Percentiles rank a stretch among this genome's conserved stretches.
phyloP scores from a whole-genome alignment of 805 yeast genomes.

The Grigorovia transvaalensis region DNA sequence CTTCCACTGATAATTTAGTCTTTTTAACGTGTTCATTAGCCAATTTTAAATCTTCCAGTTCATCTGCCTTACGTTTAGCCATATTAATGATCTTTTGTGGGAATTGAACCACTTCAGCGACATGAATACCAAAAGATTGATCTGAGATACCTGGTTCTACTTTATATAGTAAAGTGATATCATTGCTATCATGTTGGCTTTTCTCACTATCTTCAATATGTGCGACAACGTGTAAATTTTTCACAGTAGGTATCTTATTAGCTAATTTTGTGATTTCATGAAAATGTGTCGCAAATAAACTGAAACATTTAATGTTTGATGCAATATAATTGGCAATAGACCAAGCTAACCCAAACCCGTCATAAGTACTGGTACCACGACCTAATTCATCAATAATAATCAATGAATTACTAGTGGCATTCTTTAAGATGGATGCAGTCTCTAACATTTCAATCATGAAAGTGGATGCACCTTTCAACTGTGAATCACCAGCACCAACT shows the following conservation, averaged over 20 bases:
- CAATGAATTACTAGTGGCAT: slow-evolving; percentile 74
- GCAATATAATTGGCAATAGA: slow-evolving; percentile 84
- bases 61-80: slow-evolving; percentile 92
- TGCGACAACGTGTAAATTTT: slow-evolving; percentile 87
- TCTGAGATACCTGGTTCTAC: slow-evolving; percentile 96
- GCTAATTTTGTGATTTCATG: slow-evolving; percentile 85
- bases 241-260: slow-evolving; percentile 50
- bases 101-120: slow-evolving; percentile 90
- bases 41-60: slow-evolving; percentile 55
- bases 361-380: slow-evolving; percentile 71
- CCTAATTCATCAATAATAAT: slow-evolving; percentile 94
- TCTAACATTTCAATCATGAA: slow-evolving; percentile 98
- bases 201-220: slow-evolving; percentile 49
- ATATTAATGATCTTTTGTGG: slow-evolving; percentile 81
- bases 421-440: slow-evolving; percentile 81
- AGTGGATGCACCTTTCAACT: slow-evolving; percentile 91
- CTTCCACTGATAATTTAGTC: slow-evolving; percentile 39
- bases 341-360: slow-evolving; percentile 98
- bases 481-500: slow-evolving; percentile 99
- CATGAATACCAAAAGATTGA: slow-evolving; percentile 95
- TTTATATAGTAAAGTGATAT: slow-evolving; percentile 79
- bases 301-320: slow-evolving; percentile 58
- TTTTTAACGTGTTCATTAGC: slow-evolving; percentile 37
- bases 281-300: slow-evolving; percentile 93
- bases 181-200: slow-evolving; percentile 34